Conservation (phyloP, 2,329 filamentous ascomycete species). For the Tolypocladium inflatum region DNA sequence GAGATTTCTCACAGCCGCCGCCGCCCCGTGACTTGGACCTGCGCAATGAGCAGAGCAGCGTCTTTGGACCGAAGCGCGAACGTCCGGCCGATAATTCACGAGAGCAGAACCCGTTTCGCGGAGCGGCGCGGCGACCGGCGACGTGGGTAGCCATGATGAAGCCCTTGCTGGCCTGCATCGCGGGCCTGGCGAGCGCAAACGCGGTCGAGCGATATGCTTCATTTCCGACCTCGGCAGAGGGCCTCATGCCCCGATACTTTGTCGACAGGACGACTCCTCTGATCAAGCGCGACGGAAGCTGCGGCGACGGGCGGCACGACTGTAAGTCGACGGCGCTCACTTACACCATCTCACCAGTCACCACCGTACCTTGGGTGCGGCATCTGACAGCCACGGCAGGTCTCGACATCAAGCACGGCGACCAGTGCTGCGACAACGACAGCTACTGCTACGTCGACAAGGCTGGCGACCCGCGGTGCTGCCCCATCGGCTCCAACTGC, state of each 20-base stretch:
- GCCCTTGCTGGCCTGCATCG: neutral
- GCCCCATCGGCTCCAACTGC: constrained; percentile 32
- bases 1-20: neutral
- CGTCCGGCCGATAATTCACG: neutral
- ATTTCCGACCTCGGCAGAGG: neutral
- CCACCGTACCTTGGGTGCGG: neutral
- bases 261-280: constrained; percentile 17
- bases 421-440: constrained; percentile 32
- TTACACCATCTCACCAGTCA: neutral
- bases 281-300: constrained; percentile 16
- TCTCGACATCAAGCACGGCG: constrained; percentile 27
- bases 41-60: neutral
- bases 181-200: neutral
- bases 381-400: constrained; percentile 18
- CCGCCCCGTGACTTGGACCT: neutral
- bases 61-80: neutral
- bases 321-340: constrained; percentile 14
- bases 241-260: neutral
- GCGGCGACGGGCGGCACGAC: constrained; percentile 17
- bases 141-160: neutral
- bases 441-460: constrained; percentile 35
- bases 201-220: neutral
- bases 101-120: neutral
- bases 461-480: constrained; percentile 26
- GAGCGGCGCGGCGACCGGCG: neutral